A percentile compares a stretch with the other conserved stretches of the same genome.
phyloP scores from a whole-genome alignment of 2,329 filamentous ascomycete species.

The Metarhizium album region DNA sequence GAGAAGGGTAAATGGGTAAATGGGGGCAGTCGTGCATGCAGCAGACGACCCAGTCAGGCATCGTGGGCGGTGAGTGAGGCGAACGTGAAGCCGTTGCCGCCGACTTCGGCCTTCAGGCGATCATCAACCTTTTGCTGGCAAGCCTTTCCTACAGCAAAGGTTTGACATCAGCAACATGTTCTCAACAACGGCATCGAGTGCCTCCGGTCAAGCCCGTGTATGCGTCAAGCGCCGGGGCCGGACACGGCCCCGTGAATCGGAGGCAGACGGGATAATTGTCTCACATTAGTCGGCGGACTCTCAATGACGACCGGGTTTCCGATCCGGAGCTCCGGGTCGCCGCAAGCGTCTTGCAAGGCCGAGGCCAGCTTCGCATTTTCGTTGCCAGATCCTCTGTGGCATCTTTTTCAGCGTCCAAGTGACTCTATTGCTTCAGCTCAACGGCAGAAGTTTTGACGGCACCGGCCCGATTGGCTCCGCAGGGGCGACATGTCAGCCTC shows the following conservation, averaged over 20 bases:
- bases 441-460: background rate
- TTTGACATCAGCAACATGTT: background rate
- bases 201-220: too few species aligned
- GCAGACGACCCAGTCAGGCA: conserved; percentile 54
- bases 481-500: too few species aligned
- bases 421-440: background rate
- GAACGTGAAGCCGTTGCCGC: conserved; percentile 33
- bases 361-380: conserved; percentile 15
- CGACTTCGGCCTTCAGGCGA: conserved; percentile 16
- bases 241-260: background rate
- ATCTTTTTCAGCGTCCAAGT: conserved; percentile 27
- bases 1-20: conserved; percentile 27
- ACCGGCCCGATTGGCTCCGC: too few species aligned
- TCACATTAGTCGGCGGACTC: conserved; percentile 9
- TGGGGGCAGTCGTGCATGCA: conserved; percentile 50
- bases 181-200: too few species aligned
- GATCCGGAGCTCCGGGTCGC: conserved; percentile 12
- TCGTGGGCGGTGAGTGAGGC: conserved; percentile 50
- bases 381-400: conserved; percentile 17
- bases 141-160: background rate
- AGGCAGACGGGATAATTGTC: background rate
- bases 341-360: conserved; percentile 15
- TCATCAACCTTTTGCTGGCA: conserved; percentile 14
- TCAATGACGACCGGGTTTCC: conserved; percentile 5
- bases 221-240: too few species aligned